These are phyloP conservation scores for Microcyclospora pomicola DNA, from an alignment of 2,329 filamentous ascomycete genomes.

Conservation along the genomic window DNA sequence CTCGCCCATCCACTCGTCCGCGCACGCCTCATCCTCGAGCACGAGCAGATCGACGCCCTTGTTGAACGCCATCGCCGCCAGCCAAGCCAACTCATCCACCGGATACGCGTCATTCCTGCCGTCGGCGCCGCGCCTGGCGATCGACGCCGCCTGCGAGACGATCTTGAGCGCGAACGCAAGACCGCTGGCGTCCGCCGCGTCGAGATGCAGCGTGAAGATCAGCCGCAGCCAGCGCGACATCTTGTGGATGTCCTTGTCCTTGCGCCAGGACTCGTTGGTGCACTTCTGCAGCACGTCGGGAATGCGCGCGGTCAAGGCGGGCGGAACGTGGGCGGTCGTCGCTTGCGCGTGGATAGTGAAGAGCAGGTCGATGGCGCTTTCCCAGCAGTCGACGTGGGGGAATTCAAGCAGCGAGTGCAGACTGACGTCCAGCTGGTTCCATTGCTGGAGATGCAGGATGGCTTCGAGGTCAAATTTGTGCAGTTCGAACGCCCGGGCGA, in stretches of 20 bases:
- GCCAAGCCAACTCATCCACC: constrained; percentile 57
- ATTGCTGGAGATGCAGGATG: constrained; percentile 50
- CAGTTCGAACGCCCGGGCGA: constrained; percentile 38
- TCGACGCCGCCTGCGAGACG: constrained; percentile 46
- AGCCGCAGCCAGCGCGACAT: constrained; percentile 68
- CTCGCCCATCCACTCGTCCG: constrained; percentile 48
- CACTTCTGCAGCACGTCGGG: constrained; percentile 44
- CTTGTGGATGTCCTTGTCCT: constrained; percentile 40
- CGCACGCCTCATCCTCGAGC: constrained; percentile 39
- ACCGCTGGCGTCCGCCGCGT: constrained; percentile 33
- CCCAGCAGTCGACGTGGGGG: constrained; percentile 25
- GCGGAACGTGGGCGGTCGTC: constrained; percentile 13
- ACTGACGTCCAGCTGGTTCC: constrained; percentile 50
- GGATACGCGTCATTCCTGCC: constrained; percentile 38
- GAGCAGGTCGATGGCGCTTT: constrained; percentile 34
- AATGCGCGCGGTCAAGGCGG: constrained; percentile 9
- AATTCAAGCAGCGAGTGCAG: constrained; percentile 32
- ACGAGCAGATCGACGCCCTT: constrained; percentile 54
- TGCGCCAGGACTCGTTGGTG: constrained; percentile 50
- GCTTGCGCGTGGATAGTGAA: constrained; percentile 29
- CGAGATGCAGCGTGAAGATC: constrained; percentile 54
- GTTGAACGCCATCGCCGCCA: constrained; percentile 57
- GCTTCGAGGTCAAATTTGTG: constrained; percentile 71
- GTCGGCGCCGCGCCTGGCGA: constrained; percentile 29
- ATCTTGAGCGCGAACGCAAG: constrained; percentile 26